A percentile compares a stretch with the other conserved stretches of the same genome.
These are phyloP conservation scores for Xylariaceae sp. DNA, from an alignment of 2,329 filamentous ascomycete genomes.

Conservation along the genomic window DNA sequence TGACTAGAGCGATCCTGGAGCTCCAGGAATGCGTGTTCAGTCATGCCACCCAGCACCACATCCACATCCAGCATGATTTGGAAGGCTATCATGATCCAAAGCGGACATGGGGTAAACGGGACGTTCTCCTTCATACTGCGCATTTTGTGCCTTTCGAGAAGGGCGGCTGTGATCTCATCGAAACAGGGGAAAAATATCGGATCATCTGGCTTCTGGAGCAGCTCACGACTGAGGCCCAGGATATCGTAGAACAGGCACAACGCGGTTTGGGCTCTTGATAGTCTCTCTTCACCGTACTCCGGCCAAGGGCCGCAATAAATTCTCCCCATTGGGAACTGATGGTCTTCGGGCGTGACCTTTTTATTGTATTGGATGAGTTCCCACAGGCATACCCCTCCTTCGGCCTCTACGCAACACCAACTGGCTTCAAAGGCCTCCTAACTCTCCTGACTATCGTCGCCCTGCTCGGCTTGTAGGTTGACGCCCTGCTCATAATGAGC, in stretches of 20 bases:
- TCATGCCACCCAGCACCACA: not conserved
- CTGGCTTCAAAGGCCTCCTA: no score
- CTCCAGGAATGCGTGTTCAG: not conserved
- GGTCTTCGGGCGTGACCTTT: no score
- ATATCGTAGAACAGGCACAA: no score
- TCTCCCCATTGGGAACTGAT: no score
- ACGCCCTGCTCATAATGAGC: not conserved
- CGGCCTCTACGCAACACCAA: no score
- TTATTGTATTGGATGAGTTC: no score
- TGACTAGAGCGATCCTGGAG: not conserved
- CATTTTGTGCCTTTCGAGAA: not conserved
- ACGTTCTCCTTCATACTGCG: not conserved
- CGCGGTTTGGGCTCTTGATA: no score
- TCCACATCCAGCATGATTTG: slow-evolving; percentile 8
- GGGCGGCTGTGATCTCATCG: slow-evolving; percentile 6
- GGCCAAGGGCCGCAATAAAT: no score
- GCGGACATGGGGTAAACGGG: not conserved
- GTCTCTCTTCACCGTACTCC: no score
- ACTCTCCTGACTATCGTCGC: no score
- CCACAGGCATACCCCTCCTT: no score
- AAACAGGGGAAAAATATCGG: not conserved
- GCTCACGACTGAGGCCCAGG: no score
- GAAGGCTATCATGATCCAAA: slow-evolving; percentile 7
- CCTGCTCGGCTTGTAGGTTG: not conserved
- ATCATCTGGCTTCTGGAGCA: not conserved